Evolutionary conservation across 2,329 filamentous ascomycete genomes (phyloP).

Genomic region (Alternaria sp.): DNA sequence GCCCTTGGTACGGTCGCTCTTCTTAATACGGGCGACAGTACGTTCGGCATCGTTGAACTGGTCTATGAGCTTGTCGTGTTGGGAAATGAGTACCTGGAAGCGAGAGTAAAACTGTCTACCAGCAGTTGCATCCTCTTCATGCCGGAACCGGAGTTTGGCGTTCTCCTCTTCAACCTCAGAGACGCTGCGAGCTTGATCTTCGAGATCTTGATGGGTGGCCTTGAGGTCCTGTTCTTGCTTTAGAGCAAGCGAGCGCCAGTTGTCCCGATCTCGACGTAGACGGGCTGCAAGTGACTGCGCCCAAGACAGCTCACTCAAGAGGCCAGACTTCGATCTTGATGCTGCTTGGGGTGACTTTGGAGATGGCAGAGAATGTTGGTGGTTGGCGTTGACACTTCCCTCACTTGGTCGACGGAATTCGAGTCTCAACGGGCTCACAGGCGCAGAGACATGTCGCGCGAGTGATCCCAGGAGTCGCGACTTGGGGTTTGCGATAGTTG

Average conservation of each 20-base stretch:
- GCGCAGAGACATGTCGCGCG: slow-evolving; percentile 19
- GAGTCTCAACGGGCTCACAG: neutral
- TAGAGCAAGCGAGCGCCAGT: slow-evolving; percentile 13
- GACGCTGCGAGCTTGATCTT: slow-evolving; percentile 1
- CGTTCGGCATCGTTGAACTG: slow-evolving; percentile 17
- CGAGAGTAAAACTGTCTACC: slow-evolving; percentile 6
- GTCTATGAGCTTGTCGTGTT: slow-evolving; percentile 17
- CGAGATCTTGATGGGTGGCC: neutral
- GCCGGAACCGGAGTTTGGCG: slow-evolving; percentile 3
- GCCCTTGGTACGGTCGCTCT: slow-evolving; percentile 29
- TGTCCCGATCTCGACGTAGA: slow-evolving; percentile 18
- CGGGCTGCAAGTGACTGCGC: slow-evolving; percentile 10
- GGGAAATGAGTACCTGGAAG: slow-evolving; percentile 3
- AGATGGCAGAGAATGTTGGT: neutral
- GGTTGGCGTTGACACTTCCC: neutral
- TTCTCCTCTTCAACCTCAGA: slow-evolving; percentile 3
- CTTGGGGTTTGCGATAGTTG: slow-evolving; percentile 2
- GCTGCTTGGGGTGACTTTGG: neutral
- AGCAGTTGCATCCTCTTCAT: slow-evolving; percentile 8
- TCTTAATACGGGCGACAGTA: slow-evolving; percentile 18
- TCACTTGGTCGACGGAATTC: neutral
- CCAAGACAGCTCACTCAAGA: slow-evolving; percentile 13
- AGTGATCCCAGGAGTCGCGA: slow-evolving; percentile 7
- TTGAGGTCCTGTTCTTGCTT: slow-evolving; percentile 13
- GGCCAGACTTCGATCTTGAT: neutral